Evolutionary conservation across 257 asterid genomes (phyloP).

Genomic region (Gynochthodes officinalis): DNA sequence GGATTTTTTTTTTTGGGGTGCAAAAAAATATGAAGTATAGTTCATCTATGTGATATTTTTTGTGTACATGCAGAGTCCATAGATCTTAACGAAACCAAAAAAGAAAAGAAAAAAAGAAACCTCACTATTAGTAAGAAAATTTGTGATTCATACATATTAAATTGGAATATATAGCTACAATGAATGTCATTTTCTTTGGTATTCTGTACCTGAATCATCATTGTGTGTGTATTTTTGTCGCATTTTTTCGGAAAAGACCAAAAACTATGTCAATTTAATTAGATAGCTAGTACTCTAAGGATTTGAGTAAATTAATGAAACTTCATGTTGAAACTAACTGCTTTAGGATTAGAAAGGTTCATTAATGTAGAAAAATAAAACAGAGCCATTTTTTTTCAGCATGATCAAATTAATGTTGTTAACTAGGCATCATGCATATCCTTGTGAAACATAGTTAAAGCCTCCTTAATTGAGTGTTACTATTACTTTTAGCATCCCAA

Average conservation of each 20-base stretch:
- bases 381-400: not conserved
- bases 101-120: not conserved
- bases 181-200: not conserved
- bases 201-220: slow-evolving; percentile 9
- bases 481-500: too few species aligned
- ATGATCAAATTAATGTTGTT: not conserved
- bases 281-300: too few species aligned
- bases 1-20: not conserved
- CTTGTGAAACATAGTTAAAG: too few species aligned
- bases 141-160: too few species aligned
- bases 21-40: not conserved
- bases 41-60: not conserved
- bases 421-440: too few species aligned
- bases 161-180: too few species aligned
- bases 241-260: not conserved
- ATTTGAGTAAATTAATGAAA: not conserved
- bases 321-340: too few species aligned
- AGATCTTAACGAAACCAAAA: not conserved
- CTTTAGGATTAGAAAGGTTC: too few species aligned
- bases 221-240: not conserved
- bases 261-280: not conserved
- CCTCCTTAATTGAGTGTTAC: too few species aligned
- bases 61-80: not conserved
- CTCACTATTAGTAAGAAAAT: too few species aligned
- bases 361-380: too few species aligned